Conservation (phyloP, 2,329 filamentous ascomycete species). For the Neofusicoccum kwambonambiense region DNA sequence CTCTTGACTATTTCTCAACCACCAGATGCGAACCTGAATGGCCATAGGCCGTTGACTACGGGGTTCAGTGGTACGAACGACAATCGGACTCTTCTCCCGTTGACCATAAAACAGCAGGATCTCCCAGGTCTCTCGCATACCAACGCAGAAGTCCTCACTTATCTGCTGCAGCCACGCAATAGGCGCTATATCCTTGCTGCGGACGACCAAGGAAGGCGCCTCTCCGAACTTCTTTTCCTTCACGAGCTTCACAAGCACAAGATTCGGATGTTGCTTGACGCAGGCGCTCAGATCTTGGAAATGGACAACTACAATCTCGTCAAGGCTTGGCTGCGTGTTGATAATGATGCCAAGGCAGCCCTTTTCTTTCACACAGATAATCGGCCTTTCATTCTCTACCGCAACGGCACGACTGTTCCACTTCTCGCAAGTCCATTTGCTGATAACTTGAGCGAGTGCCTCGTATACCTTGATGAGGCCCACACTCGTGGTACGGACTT, state of each 20-base stretch:
- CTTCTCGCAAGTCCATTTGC: constrained; percentile 56
- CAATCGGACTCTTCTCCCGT: constrained; percentile 57
- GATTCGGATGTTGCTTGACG: constrained; percentile 61
- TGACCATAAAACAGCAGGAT: constrained; percentile 63
- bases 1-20: constrained; percentile 31
- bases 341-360: constrained; percentile 48
- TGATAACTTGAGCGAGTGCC: constrained; percentile 51
- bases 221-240: constrained; percentile 50
- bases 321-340: constrained; percentile 51
- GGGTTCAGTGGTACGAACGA: constrained; percentile 75
- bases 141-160: constrained; percentile 62
- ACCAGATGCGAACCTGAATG: not conserved
- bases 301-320: constrained; percentile 55
- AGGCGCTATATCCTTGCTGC: constrained; percentile 45
- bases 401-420: constrained; percentile 39
- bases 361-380: constrained; percentile 55
- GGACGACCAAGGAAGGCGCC: constrained; percentile 30
- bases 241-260: constrained; percentile 31
- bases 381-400: constrained; percentile 46
- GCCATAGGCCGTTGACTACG: constrained; percentile 49
- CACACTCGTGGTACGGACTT: constrained; percentile 63
- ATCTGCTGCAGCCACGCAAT: constrained; percentile 56
- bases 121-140: constrained; percentile 57
- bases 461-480: constrained; percentile 61
- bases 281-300: constrained; percentile 64